Evolutionary conservation across 495 filamentous ascomycete genomes (phyloP).

Genomic region (Annulohypoxylon stygium): DNA sequence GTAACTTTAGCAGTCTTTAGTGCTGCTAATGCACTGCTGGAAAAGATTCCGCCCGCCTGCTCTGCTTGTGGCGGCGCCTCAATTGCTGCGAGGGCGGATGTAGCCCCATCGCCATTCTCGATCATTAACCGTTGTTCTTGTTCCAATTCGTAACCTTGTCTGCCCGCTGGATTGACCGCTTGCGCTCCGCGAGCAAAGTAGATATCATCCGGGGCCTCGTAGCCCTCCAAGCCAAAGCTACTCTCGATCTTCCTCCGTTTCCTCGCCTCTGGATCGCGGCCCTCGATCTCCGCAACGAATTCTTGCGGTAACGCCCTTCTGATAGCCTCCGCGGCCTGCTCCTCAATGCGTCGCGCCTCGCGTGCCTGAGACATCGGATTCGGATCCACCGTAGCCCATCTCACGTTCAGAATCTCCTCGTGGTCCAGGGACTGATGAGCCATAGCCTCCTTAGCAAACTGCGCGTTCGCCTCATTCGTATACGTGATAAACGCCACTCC

Average conservation of each 20-base stretch:
- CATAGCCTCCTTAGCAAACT: slow-evolving; percentile 95
- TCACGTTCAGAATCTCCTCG: slow-evolving; percentile 91
- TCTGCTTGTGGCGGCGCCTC: slow-evolving; percentile 56
- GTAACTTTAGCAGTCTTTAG: slow-evolving; percentile 68
- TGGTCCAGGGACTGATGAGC: slow-evolving; percentile 86
- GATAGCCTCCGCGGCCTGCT: slow-evolving; percentile 98
- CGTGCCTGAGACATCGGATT: slow-evolving; percentile 96
- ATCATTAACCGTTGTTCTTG: slow-evolving; percentile 65
- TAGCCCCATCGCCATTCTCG: slow-evolving; percentile 52
- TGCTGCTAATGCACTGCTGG: slow-evolving; percentile 80
- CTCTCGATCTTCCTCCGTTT: slow-evolving; percentile 93
- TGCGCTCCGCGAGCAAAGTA: slow-evolving; percentile 82
- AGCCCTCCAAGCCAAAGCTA: slow-evolving; percentile 87
- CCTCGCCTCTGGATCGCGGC: slow-evolving; percentile 83
- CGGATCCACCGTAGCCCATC: slow-evolving; percentile 97
- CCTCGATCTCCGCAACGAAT: slow-evolving; percentile 95
- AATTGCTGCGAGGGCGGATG: slow-evolving; percentile 57
- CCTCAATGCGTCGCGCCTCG: slow-evolving; percentile 89
- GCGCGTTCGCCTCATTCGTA: slow-evolving; percentile 83
- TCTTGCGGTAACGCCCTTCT: slow-evolving; percentile 89
- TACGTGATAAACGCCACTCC: slow-evolving; percentile 89
- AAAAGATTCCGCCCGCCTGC: slow-evolving; percentile 78
- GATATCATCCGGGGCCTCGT: slow-evolving; percentile 94
- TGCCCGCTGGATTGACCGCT: slow-evolving; percentile 69
- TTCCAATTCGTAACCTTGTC: slow-evolving; percentile 63